Evolutionary conservation across 257 asterid species (phyloP), one percentile per base, ranked within the genome.

Genomic region (Rauvolfia tetraphylla): DNA sequence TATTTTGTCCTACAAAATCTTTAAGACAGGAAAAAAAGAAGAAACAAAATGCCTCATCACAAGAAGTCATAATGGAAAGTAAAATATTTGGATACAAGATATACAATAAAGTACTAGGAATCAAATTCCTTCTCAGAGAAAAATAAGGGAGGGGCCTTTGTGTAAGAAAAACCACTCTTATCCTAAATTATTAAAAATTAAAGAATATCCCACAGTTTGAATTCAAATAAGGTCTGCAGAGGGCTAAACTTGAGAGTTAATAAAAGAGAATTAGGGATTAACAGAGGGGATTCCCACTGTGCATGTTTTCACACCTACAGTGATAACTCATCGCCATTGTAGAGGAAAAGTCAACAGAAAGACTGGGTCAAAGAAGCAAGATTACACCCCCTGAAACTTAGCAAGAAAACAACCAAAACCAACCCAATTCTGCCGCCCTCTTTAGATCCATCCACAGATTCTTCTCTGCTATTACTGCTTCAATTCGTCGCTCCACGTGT

Each of bases 401-500:
- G 48, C 29, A 66, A 38, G 71, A 66, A 66, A 66, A 66, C 71
- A 36, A 66, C 71, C 48, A 27, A 36, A 65, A 36, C 48, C 71
- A 65, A 65, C 48, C 27, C 46, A 33, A 33, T 63, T 33, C 25
- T 18, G 27, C 70, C 44, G 34, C 27, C 46, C 36, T 29, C 41
- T 27, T 59, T 59, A 27, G 66, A 69, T 69, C 66, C 61, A 53
- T 25, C 76, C 76, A 22, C 66, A 23, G 48, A 49, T 72, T 58
- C 63, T 71, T 44, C 67, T 53, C 75, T 18, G 12, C 31, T 51
- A 53, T 31, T 7, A 20, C 25, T 20, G 49, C 25, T 72, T 15
- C 31, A 31, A 18, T 15, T 46, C 79, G 48, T 13, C 9, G 5
- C 34, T 77, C 76, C 14, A 44, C 38, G 23, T 70, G 66, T 58